phyloP scores from a whole-genome alignment of 345 rosid species.

The Aquilaria malaccensis region DNA sequence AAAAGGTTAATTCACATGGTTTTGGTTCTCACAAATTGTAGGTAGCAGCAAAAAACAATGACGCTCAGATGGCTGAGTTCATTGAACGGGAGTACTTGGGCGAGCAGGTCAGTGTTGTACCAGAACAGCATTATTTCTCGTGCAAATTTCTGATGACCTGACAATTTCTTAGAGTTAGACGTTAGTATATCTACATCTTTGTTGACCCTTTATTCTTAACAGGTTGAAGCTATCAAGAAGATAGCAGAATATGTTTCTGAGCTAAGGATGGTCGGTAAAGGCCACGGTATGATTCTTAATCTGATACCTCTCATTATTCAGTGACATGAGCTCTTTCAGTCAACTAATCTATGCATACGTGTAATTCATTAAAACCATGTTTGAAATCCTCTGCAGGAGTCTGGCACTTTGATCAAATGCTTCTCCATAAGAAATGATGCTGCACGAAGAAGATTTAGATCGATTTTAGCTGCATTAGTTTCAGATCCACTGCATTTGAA shows the following conservation, averaged over 20 bases:
- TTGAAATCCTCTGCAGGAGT: constrained; percentile 31
- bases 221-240: constrained; percentile 70
- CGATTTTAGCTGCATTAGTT: no score
- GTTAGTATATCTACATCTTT: background rate
- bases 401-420: constrained; percentile 69
- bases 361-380: no score
- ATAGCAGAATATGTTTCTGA: constrained; percentile 58
- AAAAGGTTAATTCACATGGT: no score
- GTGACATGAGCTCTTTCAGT: no score
- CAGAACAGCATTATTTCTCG: background rate
- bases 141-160: background rate
- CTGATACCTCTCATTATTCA: background rate
- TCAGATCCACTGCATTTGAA: no score
- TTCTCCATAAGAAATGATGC: constrained; percentile 33
- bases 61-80: background rate
- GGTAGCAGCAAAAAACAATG: background rate
- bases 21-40: no score
- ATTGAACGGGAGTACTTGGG: background rate
- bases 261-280: constrained; percentile 66
- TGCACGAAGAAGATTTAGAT: no score
- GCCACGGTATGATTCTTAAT: constrained; percentile 48
- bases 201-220: background rate
- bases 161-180: background rate
- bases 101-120: no score
- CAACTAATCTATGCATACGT: no score